Percentiles rank a stretch among this genome's conserved stretches.
These are phyloP conservation scores for Endothia cerciana DNA, from an alignment of 2,329 filamentous ascomycete genomes.

Conservation along the genomic window DNA sequence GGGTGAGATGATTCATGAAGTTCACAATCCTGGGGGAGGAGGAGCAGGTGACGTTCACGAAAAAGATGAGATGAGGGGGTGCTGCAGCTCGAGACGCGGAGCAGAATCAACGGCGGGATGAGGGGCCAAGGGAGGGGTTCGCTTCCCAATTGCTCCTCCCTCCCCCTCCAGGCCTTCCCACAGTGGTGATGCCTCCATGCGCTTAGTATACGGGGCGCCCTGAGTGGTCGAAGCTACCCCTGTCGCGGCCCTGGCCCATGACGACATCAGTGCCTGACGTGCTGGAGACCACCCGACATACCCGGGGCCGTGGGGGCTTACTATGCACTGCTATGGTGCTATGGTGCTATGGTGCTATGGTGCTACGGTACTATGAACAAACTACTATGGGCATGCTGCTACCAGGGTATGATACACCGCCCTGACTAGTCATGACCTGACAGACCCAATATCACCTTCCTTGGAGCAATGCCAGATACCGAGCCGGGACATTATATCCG, in stretches of 20 bases:
- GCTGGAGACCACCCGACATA: neutral
- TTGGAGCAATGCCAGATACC: too few species aligned
- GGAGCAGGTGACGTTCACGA: slow-evolving; percentile 15
- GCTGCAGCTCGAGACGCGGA: slow-evolving; percentile 1
- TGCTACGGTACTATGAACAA: too few species aligned
- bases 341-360: too few species aligned
- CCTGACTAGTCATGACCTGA: too few species aligned
- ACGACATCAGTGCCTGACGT: slow-evolving; percentile 12
- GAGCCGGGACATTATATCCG: too few species aligned
- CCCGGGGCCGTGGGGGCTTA: too few species aligned
- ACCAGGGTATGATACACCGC: too few species aligned
- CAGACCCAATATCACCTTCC: too few species aligned
- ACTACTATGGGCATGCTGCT: too few species aligned
- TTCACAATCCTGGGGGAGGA: neutral
- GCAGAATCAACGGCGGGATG: neutral
- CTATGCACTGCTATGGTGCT: too few species aligned
- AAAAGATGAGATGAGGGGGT: slow-evolving; percentile 13
- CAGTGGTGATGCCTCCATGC: slow-evolving; percentile 11
- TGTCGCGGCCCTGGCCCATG: slow-evolving; percentile 10
- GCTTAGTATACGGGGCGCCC: slow-evolving; percentile 18
- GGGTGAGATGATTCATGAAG: slow-evolving; percentile 22
- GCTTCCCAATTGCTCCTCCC: neutral
- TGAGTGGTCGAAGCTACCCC: slow-evolving; percentile 26
- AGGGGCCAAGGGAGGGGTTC: neutral
- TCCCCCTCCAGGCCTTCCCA: slow-evolving; percentile 6